phyloP scores from a whole-genome alignment of 2,329 filamentous ascomycete species.

The Hymenoscyphus repandus region DNA sequence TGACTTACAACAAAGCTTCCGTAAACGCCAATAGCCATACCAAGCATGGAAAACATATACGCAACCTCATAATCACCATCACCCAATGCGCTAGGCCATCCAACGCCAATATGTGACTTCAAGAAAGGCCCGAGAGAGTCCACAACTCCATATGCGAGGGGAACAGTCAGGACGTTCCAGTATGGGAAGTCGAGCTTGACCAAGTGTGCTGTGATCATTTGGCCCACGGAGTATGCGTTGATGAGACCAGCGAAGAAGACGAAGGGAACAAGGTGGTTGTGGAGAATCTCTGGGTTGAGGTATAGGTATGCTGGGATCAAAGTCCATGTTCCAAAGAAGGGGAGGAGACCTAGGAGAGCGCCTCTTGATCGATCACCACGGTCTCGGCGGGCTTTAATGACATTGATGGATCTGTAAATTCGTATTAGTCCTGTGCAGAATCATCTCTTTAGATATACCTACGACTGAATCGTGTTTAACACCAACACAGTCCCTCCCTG shows the following conservation, averaged over 20 bases:
- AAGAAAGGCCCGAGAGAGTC: constrained; percentile 74
- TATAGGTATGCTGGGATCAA: constrained; percentile 74
- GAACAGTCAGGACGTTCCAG: constrained; percentile 77
- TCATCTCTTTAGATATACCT: neutral
- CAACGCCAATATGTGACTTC: constrained; percentile 48
- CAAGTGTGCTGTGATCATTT: constrained; percentile 92
- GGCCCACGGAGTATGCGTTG: constrained; percentile 91
- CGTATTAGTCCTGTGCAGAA: constrained; percentile 7
- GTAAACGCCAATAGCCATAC: constrained; percentile 83
- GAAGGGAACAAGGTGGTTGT: constrained; percentile 83
- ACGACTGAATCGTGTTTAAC: constrained; percentile 74
- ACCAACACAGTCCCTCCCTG: constrained; percentile 78
- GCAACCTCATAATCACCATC: constrained; percentile 81
- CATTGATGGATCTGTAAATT: constrained; percentile 61
- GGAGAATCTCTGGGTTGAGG: constrained; percentile 78
- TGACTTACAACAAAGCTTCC: constrained; percentile 76
- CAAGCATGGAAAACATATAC: constrained; percentile 84
- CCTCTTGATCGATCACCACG: constrained; percentile 67
- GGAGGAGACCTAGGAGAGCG: constrained; percentile 76
- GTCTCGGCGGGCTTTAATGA: constrained; percentile 72
- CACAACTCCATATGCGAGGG: constrained; percentile 70
- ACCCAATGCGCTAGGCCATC: constrained; percentile 74
- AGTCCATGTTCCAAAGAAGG: constrained; percentile 73
- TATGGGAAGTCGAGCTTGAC: constrained; percentile 86
- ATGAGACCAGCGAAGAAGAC: constrained; percentile 81